Evolutionary conservation across 257 asterid species (phyloP), one percentile per base, ranked within the genome.

Genomic region (Lycium ferocissimum): DNA sequence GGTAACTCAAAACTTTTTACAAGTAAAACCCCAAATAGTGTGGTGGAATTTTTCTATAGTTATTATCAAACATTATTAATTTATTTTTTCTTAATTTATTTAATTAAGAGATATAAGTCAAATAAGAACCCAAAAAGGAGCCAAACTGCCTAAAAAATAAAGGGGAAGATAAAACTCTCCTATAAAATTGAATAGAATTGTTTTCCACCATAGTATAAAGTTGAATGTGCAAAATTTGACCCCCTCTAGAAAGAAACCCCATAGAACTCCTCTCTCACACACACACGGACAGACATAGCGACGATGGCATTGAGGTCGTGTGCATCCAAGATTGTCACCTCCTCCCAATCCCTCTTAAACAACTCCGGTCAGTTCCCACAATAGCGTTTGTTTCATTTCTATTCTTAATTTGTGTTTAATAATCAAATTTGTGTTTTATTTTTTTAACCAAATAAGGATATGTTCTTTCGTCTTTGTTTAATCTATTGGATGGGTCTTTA

Each of bases 301-400:
- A 62, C 33, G 81, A 91, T 94, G 98, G 94, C 94, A 76, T 88
- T 89, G 91, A 89, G 89, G 89, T 89, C 92, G 33, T 88, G 89
- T 83, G 94, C 92, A 83, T 89, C 94, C 86, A 94, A 88, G 92
- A 89, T 94, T 76, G 57, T 93, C 81, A 82, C 73, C 43, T 82
- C 94, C 79, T 76, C 94, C 33, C 87, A 86, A 62, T 84, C 92
- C 65, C 57, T 85, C 71, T 58, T 91, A 80, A 83, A 91, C 70
- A 93, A 91, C 79, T 82, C 95, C 83, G 92, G 95, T 94, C 56
- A 54, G 83, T 85, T 71, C 71, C 65, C 83, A 5, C 71, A 26
- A 69, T 71, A 59, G 43, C 47, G 49, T 82, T 47, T 17, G 14
- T 43, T 80, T 71, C 37, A 49, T 26, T 72, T 40, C 17, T 3